A percentile compares a stretch with the other conserved stretches of the same genome.
phyloP scores from a whole-genome alignment of 345 rosid species.

The Eucalyptus viminalis region DNA sequence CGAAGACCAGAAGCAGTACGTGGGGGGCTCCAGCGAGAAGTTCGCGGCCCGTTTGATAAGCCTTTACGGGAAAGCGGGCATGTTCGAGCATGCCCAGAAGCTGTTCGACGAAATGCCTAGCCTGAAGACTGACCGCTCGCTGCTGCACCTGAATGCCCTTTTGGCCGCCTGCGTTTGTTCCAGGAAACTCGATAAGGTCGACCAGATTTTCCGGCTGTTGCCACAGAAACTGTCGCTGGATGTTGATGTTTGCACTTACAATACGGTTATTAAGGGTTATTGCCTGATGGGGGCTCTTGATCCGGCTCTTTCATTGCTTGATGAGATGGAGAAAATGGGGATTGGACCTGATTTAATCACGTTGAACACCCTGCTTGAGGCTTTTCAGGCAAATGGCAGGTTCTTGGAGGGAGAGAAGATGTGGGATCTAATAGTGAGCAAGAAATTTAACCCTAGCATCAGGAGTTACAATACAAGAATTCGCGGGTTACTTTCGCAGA shows the following conservation, averaged over 20 bases:
- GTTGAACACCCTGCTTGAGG: constrained; percentile 12
- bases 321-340: constrained; percentile 8
- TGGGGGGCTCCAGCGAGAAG: neutral
- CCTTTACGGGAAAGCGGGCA: constrained; percentile 11
- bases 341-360: constrained; percentile 1
- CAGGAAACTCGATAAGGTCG: neutral
- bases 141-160: constrained; percentile 11
- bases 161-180: constrained; percentile 4
- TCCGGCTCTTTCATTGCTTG: constrained; percentile 2
- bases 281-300: constrained; percentile 11
- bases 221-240: constrained; percentile 1
- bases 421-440: constrained; percentile 13
- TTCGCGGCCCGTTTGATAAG: constrained; percentile 5
- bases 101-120: constrained; percentile 33
- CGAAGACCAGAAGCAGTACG: constrained; percentile 13
- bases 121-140: constrained; percentile 2
- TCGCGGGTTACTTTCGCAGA: constrained; percentile 5
- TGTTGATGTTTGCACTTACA: constrained; percentile 5
- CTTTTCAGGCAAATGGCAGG: constrained; percentile 3
- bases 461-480: constrained; percentile 9
- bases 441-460: constrained; percentile 1
- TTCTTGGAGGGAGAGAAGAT: constrained; percentile 12
- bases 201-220: neutral
- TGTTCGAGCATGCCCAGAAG: constrained; percentile 14
- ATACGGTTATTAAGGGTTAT: constrained; percentile 3